Percentiles rank a stretch among this genome's conserved stretches.
Conservation (phyloP, 495 filamentous ascomycete genomes). For the Penicillium taxi region DNA sequence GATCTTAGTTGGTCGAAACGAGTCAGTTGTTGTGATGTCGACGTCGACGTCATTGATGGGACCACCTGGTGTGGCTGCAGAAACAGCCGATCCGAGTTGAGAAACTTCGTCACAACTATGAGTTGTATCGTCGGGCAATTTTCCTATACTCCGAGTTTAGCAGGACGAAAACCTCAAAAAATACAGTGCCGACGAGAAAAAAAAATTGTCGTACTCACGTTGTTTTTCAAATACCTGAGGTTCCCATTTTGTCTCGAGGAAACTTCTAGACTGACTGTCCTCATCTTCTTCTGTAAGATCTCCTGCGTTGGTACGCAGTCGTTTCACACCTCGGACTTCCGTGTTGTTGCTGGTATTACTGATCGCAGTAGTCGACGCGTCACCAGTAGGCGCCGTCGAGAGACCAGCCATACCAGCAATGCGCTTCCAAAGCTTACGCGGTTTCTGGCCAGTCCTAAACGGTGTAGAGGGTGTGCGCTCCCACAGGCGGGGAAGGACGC, state of each 20-base stretch:
- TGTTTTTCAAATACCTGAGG: constrained; percentile 25
- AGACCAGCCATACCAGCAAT: constrained; percentile 34
- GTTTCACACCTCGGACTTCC: constrained; percentile 38
- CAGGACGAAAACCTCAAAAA: neutral
- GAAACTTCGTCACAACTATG: constrained; percentile 14
- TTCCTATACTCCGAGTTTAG: constrained; percentile 21
- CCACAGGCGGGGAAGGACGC: constrained; percentile 39
- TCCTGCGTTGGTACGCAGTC: constrained; percentile 27
- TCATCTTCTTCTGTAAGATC: constrained; percentile 5
- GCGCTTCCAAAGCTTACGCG: constrained; percentile 48
- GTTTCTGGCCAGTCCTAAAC: constrained; percentile 33
- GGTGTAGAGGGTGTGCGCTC: constrained; percentile 51
- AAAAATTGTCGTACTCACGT: constrained; percentile 28
- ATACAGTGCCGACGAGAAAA: too few species aligned
- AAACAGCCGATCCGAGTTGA: neutral
- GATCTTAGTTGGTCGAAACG: constrained; percentile 5
- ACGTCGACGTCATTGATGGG: constrained; percentile 5
- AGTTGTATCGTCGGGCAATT: constrained; percentile 25
- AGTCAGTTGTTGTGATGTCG: constrained; percentile 10
- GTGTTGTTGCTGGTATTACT: constrained; percentile 23
- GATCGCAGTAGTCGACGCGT: constrained; percentile 28
- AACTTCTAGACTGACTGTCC: constrained; percentile 13
- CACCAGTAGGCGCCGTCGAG: constrained; percentile 17
- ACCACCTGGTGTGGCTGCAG: neutral
- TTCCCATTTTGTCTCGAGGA: constrained; percentile 38